Base-by-base conservation (phyloP, 352 stramenopile genomes). In the Globisporangium cylindrosporum region DNA sequence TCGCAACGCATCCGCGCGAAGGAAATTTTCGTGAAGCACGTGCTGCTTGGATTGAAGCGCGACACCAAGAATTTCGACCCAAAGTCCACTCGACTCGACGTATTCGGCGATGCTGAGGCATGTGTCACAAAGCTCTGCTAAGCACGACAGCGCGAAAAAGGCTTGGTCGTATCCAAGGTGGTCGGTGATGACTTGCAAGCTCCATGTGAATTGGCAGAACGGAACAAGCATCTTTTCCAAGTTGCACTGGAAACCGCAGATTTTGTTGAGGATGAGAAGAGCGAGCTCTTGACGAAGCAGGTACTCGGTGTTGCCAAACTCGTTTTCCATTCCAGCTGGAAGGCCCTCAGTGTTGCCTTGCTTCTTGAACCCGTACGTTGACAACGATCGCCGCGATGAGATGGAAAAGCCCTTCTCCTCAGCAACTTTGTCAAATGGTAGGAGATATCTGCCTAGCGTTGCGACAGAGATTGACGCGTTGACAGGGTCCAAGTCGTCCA, bases 221-320 rank as follows among this genome's bases (percentile, higher is more conserved):
- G 86, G 84, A 58, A 81, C 79, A 29, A 94, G 64, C 74, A 93
- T 89, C 43, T 79, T 78, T 67, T 94, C 86, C 58, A 94, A 68
- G 41, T 79, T 88, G 59, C 70, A 90, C 64, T 90, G 74, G 56
- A 93, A 84, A 0, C 83, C 84, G 51, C 86, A 94, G 8, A 94
- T 82, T 71, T 92, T 93, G 74, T 91, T 93, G 3, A 94, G 57
- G 22, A 94, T 88, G 12, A 92, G 75, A 24, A 94, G 59, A 1
- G 86, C 84, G 54, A 88, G 78, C 48, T 94, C 86, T 73, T 94
- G 86, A 0, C 86, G 82, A 54, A 79, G 79, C 56, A 93, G 66
- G 65, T 93, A 94, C 60, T 94, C 86, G 0, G 80, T 69, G 59
- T 92, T 92, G 20, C 86, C 86, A 70, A 92, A 94, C n/a, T 92